These are phyloP conservation scores for Sideroxylon spinosum DNA, from an alignment of 179 eudicot species.

Conservation along the genomic window DNA sequence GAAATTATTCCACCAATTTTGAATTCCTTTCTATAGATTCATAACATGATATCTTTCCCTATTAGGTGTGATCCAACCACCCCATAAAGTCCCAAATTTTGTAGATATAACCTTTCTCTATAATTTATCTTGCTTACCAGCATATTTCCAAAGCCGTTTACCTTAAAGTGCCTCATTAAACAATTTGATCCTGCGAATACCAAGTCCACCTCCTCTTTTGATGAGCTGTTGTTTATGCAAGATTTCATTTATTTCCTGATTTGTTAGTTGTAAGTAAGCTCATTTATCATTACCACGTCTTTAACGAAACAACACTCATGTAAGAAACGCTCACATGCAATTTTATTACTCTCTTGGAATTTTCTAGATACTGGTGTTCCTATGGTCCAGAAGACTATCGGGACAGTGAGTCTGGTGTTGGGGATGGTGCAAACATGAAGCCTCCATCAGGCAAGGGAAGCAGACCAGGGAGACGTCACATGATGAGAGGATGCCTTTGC, in stretches of 20 bases:
- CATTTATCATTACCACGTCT: not conserved
- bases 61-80: too few relatives aligned
- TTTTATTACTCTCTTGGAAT: not conserved
- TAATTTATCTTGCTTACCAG: too few relatives aligned
- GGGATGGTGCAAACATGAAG: conserved; percentile 23
- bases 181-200: too few relatives aligned
- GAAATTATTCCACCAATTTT: too few relatives aligned
- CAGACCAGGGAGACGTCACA: conserved; percentile 35
- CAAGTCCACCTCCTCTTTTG: too few relatives aligned
- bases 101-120: too few relatives aligned
- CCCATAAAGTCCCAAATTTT: too few relatives aligned
- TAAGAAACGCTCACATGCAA: not conserved
- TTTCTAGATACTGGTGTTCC: conserved; percentile 35
- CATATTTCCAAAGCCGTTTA: too few relatives aligned
- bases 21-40: too few relatives aligned
- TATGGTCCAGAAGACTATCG: conserved; percentile 40
- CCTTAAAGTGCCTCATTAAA: too few relatives aligned
- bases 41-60: too few relatives aligned
- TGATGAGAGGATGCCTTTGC: conserved; percentile 39
- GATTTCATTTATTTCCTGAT: not conserved
- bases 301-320: not conserved
- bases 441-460: conserved; percentile 38
- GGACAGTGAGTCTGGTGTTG: conserved; percentile 22
- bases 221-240: not conserved
- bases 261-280: not conserved